Percentiles rank a stretch among this genome's conserved stretches.
Conservation (phyloP, 495 filamentous ascomycete species). For the Neurospora sp. region DNA sequence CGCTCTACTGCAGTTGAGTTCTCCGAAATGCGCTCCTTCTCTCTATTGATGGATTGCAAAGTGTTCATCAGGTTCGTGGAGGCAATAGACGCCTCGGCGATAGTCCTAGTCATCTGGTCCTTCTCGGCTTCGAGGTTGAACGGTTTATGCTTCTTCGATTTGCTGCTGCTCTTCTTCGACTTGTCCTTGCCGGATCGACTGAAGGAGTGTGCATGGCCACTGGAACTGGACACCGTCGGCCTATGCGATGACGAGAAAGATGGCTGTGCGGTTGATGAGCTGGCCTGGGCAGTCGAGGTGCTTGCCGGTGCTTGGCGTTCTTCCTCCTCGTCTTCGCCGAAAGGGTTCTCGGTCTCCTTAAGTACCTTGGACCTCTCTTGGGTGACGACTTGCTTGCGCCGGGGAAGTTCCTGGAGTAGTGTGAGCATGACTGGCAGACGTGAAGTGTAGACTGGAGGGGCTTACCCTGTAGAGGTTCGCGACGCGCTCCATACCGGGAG, state of each 20-base stretch:
- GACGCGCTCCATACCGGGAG: conserved; percentile 69
- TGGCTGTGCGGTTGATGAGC: not conserved
- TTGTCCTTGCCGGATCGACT: conserved; percentile 31
- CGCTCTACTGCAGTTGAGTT: conserved; percentile 63
- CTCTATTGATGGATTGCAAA: conserved; percentile 83
- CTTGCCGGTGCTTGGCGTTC: conserved; percentile 8
- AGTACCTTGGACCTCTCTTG: conserved; percentile 74
- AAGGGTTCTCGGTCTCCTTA: conserved; percentile 59
- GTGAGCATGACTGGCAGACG: not conserved
- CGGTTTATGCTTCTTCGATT: conserved; percentile 43
- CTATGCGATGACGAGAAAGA: conserved; percentile 20
- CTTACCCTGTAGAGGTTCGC: conserved; percentile 63
- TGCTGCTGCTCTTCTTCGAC: conserved; percentile 41
- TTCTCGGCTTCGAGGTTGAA: conserved; percentile 88
- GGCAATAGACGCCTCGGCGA: conserved; percentile 78
- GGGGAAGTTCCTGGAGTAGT: conserved; percentile 39
- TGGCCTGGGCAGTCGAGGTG: conserved; percentile 1
- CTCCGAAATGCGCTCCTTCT: conserved; percentile 77
- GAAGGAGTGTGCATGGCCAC: conserved; percentile 18
- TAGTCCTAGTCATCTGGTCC: conserved; percentile 66
- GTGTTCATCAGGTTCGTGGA: conserved; percentile 86
- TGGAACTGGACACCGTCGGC: conserved; percentile 11
- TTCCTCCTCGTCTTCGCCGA: conserved; percentile 53
- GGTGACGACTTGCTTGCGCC: conserved; percentile 44
- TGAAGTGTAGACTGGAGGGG: not conserved